phyloP scores from a whole-genome alignment of 2,329 filamentous ascomycete genomes.

The Xylaria sp. region DNA sequence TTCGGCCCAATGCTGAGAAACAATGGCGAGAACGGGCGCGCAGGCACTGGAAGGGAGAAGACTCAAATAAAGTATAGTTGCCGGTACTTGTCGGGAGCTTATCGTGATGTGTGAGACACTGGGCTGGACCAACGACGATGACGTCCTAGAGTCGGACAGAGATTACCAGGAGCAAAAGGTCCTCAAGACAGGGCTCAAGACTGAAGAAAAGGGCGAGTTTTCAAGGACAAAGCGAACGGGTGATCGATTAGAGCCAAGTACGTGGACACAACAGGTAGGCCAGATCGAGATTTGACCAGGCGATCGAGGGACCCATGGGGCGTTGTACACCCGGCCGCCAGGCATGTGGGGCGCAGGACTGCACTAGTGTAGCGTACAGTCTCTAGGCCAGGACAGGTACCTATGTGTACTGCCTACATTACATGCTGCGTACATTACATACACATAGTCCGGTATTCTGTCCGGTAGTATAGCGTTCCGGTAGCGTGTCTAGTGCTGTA shows the following conservation, averaged over 20 bases:
- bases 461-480: no score
- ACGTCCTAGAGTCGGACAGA: slow-evolving; percentile 34
- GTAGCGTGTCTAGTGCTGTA: no score
- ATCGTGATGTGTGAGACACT: slow-evolving; percentile 9
- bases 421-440: no score
- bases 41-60: neutral
- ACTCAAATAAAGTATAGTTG: neutral
- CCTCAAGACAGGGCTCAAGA: slow-evolving; percentile 18
- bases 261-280: slow-evolving; percentile 12
- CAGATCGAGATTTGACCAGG: slow-evolving; percentile 42
- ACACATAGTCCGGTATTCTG: neutral
- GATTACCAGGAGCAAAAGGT: slow-evolving; percentile 33
- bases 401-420: no score
- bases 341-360: slow-evolving; percentile 23
- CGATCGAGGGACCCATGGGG: slow-evolving; percentile 32
- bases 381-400: neutral
- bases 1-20: neutral
- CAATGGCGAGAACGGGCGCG: neutral
- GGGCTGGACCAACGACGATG: slow-evolving; percentile 25
- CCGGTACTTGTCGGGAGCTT: neutral
- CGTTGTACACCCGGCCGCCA: slow-evolving; percentile 12
- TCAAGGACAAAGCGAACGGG: slow-evolving; percentile 27
- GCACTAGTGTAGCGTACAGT: neutral
- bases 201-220: slow-evolving; percentile 11
- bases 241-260: slow-evolving; percentile 12